phyloP scores from a whole-genome alignment of 495 filamentous ascomycete genomes.

The Xanthoparmelia taractica region DNA sequence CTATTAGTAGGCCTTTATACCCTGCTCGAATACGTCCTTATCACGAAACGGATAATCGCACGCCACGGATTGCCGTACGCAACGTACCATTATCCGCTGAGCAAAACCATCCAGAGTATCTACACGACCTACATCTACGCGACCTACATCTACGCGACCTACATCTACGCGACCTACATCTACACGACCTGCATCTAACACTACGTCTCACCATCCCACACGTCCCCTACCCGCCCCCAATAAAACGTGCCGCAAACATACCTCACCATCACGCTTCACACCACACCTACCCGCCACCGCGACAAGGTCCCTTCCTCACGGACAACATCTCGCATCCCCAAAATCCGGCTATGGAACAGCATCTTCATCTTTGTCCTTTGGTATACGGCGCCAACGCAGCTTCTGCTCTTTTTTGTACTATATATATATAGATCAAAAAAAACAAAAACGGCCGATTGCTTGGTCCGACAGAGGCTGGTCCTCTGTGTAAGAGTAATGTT shows the following conservation, averaged over 20 bases:
- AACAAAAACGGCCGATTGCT: no score
- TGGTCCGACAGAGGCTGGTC: not conserved
- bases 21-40: not conserved
- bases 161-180: no score
- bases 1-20: not conserved
- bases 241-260: not conserved
- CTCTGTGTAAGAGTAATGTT: no score
- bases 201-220: not conserved
- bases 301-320: no score
- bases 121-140: not conserved
- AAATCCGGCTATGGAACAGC: no score
- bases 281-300: no score
- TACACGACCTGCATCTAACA: not conserved
- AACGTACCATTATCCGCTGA: not conserved
- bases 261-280: not conserved
- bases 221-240: not conserved
- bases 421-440: not conserved
- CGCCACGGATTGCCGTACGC: not conserved
- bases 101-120: not conserved
- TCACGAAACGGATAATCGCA: not conserved
- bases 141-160: not conserved
- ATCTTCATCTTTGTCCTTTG: no score
- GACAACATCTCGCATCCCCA: no score
- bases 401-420: no score
- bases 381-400: no score